phyloP scores from a whole-genome alignment of 805 yeast species.

The Schwanniomyces yamadae region DNA sequence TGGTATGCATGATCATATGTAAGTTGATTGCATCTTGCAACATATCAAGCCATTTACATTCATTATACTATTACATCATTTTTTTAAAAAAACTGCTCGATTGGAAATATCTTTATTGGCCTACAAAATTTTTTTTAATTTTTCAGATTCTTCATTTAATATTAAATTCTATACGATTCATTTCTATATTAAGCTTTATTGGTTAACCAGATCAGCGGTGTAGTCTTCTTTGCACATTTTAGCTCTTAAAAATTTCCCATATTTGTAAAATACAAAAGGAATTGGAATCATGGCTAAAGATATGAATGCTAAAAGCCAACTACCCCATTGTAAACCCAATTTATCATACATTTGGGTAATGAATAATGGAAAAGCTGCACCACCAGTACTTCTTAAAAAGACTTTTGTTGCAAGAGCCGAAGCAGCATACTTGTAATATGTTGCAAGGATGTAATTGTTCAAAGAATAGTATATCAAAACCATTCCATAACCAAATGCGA shows the following conservation, averaged over 20 bases:
- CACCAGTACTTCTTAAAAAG: constrained; percentile 77
- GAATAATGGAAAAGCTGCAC: constrained; percentile 83
- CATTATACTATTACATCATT: not conserved
- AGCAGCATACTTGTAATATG: constrained; percentile 80
- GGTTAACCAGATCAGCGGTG: constrained; percentile 4
- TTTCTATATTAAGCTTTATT: too few species aligned
- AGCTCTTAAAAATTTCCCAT: constrained; percentile 62
- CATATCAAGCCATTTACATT: not conserved
- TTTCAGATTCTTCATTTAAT: too few species aligned
- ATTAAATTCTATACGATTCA: too few species aligned
- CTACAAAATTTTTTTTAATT: too few species aligned
- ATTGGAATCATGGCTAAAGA: constrained; percentile 72
- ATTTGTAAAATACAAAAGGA: constrained; percentile 70
- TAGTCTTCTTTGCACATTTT: constrained; percentile 70
- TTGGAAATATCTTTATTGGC: too few species aligned
- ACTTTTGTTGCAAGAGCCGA: constrained; percentile 81
- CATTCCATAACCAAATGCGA: constrained; percentile 63
- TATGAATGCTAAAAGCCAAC: constrained; percentile 74
- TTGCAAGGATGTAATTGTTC: constrained; percentile 85
- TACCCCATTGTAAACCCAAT: constrained; percentile 78
- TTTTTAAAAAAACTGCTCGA: not conserved
- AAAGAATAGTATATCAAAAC: constrained; percentile 57
- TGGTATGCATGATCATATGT: constrained; percentile 1
- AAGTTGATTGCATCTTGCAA: not conserved
- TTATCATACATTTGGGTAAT: constrained; percentile 77